These are phyloP conservation scores for Penicillium capsulatum DNA, from an alignment of 2,329 filamentous ascomycete species.

Conservation along the genomic window DNA sequence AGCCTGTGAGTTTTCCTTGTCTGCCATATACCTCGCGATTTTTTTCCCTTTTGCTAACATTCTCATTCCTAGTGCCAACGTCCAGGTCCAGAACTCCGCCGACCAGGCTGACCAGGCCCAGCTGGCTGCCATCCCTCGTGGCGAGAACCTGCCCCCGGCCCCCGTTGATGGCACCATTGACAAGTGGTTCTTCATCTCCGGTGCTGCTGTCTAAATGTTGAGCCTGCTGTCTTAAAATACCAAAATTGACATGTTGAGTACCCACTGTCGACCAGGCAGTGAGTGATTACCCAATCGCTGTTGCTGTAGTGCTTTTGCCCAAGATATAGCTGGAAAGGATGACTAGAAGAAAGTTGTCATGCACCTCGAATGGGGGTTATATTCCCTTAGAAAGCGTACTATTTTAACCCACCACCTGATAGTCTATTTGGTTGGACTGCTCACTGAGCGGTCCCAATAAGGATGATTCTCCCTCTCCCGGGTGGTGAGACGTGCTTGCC, in stretches of 20 bases:
- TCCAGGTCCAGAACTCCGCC: slow-evolving; percentile 67
- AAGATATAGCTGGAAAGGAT: too few relatives aligned
- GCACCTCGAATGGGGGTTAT: too few relatives aligned
- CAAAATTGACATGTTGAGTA: slow-evolving; percentile 20
- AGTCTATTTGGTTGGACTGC: too few relatives aligned
- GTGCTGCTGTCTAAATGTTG: slow-evolving; percentile 69
- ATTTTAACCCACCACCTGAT: too few relatives aligned
- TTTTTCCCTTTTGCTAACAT: too few relatives aligned
- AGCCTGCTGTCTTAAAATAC: slow-evolving; percentile 19
- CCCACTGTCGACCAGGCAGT: slow-evolving; percentile 1
- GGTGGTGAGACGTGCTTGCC: too few relatives aligned
- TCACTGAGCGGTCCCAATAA: too few relatives aligned
- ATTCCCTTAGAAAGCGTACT: too few relatives aligned
- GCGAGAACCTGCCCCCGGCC: slow-evolving; percentile 76
- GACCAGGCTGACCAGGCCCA: slow-evolving; percentile 65
- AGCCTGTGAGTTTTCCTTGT: slow-evolving; percentile 53
- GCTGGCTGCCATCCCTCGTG: slow-evolving; percentile 70
- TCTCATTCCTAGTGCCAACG: slow-evolving; percentile 56
- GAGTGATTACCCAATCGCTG: slow-evolving; percentile 3
- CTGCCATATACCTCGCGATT: too few relatives aligned
- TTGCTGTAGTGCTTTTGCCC: too few relatives aligned
- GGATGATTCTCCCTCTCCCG: too few relatives aligned
- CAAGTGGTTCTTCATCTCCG: slow-evolving; percentile 99
- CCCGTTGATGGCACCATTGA: slow-evolving; percentile 96
- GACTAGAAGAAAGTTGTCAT: too few relatives aligned